Evolutionary conservation across 2,329 filamentous ascomycete species (phyloP).

Genomic region (Claviceps pazoutovae): DNA sequence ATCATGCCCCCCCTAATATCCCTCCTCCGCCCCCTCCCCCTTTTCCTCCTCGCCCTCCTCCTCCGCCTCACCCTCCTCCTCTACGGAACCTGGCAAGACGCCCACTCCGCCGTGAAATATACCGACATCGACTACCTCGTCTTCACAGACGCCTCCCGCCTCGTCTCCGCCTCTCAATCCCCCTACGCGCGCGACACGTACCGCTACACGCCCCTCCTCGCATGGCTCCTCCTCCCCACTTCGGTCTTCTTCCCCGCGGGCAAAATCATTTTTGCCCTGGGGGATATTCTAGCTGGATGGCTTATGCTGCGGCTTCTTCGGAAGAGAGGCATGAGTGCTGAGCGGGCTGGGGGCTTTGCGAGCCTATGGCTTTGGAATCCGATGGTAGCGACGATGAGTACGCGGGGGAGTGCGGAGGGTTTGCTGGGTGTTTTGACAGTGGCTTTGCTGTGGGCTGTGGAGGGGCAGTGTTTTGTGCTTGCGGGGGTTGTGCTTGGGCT

Average conservation of each 20-base stretch:
- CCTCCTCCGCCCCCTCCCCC: constrained; percentile 25
- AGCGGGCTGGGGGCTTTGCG: constrained; percentile 58
- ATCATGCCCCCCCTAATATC: constrained; percentile 6
- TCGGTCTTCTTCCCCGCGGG: constrained; percentile 70
- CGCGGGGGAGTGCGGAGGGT: constrained; percentile 85
- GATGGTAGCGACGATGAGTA: constrained; percentile 96
- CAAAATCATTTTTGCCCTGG: constrained; percentile 71
- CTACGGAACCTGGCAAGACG: constrained; percentile 88
- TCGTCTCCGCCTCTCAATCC: constrained; percentile 49
- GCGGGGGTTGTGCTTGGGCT: constrained; percentile 68
- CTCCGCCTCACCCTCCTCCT: constrained; percentile 63
- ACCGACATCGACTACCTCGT: constrained; percentile 98
- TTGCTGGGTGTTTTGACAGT: constrained; percentile 74
- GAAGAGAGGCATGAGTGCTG: constrained; percentile 30
- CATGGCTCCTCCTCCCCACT: constrained; percentile 81
- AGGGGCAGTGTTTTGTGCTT: constrained; percentile 45
- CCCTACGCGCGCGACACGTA: constrained; percentile 90
- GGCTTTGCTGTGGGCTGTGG: constrained; percentile 68
- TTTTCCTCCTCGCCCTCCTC: constrained; percentile 43
- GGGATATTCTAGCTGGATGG: constrained; percentile 76
- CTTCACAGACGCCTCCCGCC: constrained; percentile 88
- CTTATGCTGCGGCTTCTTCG: constrained; percentile 39
- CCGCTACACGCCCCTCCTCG: constrained; percentile 86
- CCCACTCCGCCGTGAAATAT: constrained; percentile 85
- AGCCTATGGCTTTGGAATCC: constrained; percentile 91